Evolutionary conservation across 2,329 filamentous ascomycete genomes (phyloP), one percentile per base, ranked within the genome.

Genomic region (Curvularia verruculosa): DNA sequence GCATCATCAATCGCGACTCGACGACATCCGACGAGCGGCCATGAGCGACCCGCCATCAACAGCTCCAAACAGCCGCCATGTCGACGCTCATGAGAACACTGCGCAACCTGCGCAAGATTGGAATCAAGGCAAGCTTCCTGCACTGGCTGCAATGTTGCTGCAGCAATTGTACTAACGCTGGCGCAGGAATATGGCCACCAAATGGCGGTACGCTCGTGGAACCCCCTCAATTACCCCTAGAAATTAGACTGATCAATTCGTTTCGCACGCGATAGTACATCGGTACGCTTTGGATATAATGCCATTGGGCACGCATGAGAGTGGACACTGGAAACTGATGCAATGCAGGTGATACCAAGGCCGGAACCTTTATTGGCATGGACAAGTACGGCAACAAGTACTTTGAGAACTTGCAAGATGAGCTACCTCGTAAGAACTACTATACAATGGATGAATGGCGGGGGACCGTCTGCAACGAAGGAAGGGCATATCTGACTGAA

Each of bases 381-480:
- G 95, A 99, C 82, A 87, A 88, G 78, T 96, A 88, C 76, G 96
- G 95, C 78, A 99, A 99, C 87, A 98, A 96, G 82, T 99, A 85
- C 85, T 99, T 87, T 78, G 95, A 99, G 85, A 97, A 99, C 83
- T 79, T 87, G 73, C 80, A 83, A 60, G 92, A 98, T 76, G 95
- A 99, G 79, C 84, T 99, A 58, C 95, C 95, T 56, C 83, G 91
- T 96, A 83, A 76, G 89, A 71, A 43, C 8, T 43, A n/a, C 40
- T 13, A 26, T 9, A 15, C 10, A n/a, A 2, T 15, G 6, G 5
- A 43, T n/a, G 13, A 10, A 13, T 21, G 40, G 13, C 23, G 21
- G 40, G 39, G 21, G 13, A 43, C 15, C 7, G 13, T 3, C 40
- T 3, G 40, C 13, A 43, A 15, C 21, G 6, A 43, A 24, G n/a